Conservation (phyloP, 2,329 filamentous ascomycete species). For the Exophiala lecanii-corni region DNA sequence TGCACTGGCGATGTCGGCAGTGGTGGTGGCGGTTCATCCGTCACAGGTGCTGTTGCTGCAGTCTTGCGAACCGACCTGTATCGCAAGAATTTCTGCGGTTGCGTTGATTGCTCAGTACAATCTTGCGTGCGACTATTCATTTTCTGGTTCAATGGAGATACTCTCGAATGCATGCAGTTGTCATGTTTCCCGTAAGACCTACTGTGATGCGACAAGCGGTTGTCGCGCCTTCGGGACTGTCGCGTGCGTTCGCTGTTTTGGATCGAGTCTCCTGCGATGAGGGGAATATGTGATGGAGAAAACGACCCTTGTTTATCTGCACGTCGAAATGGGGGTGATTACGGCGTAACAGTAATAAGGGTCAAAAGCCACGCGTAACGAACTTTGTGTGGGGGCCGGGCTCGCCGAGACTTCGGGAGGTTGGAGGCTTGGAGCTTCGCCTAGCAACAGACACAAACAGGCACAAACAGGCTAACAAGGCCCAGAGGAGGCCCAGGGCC, state of each 20-base stretch:
- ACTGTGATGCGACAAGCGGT: neutral
- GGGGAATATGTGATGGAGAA: neutral
- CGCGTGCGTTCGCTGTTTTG: neutral
- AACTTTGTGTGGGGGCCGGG: too few species aligned
- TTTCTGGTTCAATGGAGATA: neutral
- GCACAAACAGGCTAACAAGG: too few species aligned
- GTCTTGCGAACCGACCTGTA: constrained; percentile 55
- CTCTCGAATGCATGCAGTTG: neutral
- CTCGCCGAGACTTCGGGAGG: too few species aligned
- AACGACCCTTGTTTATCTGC: neutral
- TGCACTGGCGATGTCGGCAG: constrained; percentile 18
- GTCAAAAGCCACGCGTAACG: too few species aligned
- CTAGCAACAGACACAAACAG: too few species aligned
- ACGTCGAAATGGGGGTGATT: neutral
- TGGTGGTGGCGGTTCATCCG: neutral
- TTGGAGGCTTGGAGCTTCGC: too few species aligned
- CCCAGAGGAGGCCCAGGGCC: too few species aligned
- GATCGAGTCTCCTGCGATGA: neutral
- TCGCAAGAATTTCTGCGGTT: constrained; percentile 48
- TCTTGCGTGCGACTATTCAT: constrained; percentile 8
- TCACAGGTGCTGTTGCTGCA: constrained; percentile 1
- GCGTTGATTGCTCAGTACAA: constrained; percentile 5
- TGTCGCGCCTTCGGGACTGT: neutral
- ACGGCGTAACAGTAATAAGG: too few species aligned
- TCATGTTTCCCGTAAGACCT: too few species aligned